Evolutionary conservation across 345 rosid species (phyloP), one percentile per base, ranked within the genome.

Genomic region (Boechera divaricarpa): DNA sequence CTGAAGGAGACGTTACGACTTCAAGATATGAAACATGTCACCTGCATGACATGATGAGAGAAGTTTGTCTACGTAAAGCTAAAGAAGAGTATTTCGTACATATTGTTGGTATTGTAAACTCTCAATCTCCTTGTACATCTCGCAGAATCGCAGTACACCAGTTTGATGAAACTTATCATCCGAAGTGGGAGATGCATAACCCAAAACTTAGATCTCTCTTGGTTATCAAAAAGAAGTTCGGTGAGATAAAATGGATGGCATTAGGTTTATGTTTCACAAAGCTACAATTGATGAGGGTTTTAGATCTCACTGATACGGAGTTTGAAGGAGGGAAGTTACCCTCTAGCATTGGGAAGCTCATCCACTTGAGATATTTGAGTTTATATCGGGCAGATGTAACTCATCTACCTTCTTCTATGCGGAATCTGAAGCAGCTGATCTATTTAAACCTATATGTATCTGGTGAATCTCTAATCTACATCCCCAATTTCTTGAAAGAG

Each of bases 281-380:
- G 24, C 24, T 21, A 21, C 24, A 21, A 1, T 21, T 21, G 24
- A 21, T 21, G 24, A 21, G 24, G 24, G 24, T 21, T 44, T 11
- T 84, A 6, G 74, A 83, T 41, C 63, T 85, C 4, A 74, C 29
- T 5, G 10, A 58, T 10, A 57, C 57, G 9, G 10, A 33, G 1
- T 5, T 33, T 9, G 0, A 0, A 6, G 51, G 18, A 58, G 80
- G 73, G 6, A 72, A 51, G 5, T 33, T 83, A 7, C 82, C 79
- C 0, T 33, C 58, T 29, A 68, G 33, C 3, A 51, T 84, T 31
- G 81, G 84, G 6, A 65, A 73, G 0, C 79, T 86, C 51, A 76
- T 81, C 31, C 85, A 79, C 49, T 63, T 77, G 31, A 63, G 70
- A 70, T 70, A 59, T 56, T 21, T 70, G 52, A 62, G 70, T 10